Conservation (phyloP, 78 protist species). For the Creolimax fragrantissima region DNA sequence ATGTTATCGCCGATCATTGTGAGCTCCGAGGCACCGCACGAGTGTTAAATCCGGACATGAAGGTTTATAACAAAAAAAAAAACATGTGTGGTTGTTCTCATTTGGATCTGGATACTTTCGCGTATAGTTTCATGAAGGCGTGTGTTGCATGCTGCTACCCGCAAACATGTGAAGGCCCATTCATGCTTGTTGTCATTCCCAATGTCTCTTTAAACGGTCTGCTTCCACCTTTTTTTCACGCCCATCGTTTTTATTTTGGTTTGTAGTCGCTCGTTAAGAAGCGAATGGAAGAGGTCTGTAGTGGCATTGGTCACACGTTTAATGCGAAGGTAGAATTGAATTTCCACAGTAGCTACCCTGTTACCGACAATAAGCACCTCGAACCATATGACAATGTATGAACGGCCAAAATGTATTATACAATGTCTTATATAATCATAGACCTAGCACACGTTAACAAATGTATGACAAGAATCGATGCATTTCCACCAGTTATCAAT, state of each 20-base stretch:
- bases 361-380: not conserved
- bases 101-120: not conserved
- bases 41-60: not conserved
- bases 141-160: not conserved
- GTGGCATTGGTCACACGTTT: not conserved
- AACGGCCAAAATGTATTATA: not conserved
- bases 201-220: not conserved
- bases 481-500: not conserved
- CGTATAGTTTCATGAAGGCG: not conserved
- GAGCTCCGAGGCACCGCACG: conserved; percentile 20
- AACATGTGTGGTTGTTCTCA: not conserved
- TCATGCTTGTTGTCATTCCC: too few species aligned
- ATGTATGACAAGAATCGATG: not conserved
- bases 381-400: not conserved
- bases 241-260: not conserved
- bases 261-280: not conserved
- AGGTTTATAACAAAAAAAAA: not conserved
- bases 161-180: too few species aligned
- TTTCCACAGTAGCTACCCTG: not conserved
- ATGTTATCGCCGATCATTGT: conserved; percentile 18
- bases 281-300: not conserved
- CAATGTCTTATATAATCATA: not conserved
- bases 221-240: not conserved
- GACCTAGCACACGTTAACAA: not conserved
- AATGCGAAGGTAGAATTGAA: not conserved